Evolutionary conservation across 78 protist genomes (phyloP).

Genomic region (Speleostelium caveatum): DNA sequence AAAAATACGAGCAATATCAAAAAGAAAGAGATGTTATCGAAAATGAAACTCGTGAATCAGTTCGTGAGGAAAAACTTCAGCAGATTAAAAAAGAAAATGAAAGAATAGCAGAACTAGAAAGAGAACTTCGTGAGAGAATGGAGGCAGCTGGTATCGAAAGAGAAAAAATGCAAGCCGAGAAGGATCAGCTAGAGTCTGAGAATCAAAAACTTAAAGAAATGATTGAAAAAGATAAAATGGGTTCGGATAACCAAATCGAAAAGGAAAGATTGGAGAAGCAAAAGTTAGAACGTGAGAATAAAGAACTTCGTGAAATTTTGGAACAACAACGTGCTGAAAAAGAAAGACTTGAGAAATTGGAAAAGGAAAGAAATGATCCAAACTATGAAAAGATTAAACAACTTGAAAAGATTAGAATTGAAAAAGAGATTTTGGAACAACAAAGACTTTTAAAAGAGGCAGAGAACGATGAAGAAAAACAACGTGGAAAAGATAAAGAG

Average conservation of each 20-base stretch:
- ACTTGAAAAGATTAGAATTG: not conserved
- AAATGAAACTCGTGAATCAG: not conserved
- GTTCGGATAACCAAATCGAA: not conserved
- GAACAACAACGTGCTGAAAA: too few species aligned
- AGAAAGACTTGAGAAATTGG: too few species aligned
- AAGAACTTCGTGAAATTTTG: not conserved
- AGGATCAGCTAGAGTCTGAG: not conserved
- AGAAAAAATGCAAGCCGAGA: not conserved
- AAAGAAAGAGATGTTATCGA: not conserved
- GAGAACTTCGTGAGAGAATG: not conserved
- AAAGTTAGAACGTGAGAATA: not conserved
- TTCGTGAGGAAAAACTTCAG: slow-evolving; percentile 7
- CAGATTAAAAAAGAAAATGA: not conserved
- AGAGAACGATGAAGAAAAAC: not conserved
- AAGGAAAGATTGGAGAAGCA: not conserved
- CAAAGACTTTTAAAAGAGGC: not conserved
- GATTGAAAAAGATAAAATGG: not conserved
- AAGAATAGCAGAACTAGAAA: not conserved
- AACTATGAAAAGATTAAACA: not conserved
- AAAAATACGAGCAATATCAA: slow-evolving; percentile 7
- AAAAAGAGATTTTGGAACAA: not conserved
- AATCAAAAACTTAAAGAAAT: not conserved
- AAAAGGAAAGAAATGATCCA: not conserved
- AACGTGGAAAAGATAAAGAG: not conserved
- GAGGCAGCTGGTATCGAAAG: slow-evolving; percentile 4